Evolutionary conservation across 192 early-diverging fungal species (phyloP).

Genomic region (Dispira simplex): DNA sequence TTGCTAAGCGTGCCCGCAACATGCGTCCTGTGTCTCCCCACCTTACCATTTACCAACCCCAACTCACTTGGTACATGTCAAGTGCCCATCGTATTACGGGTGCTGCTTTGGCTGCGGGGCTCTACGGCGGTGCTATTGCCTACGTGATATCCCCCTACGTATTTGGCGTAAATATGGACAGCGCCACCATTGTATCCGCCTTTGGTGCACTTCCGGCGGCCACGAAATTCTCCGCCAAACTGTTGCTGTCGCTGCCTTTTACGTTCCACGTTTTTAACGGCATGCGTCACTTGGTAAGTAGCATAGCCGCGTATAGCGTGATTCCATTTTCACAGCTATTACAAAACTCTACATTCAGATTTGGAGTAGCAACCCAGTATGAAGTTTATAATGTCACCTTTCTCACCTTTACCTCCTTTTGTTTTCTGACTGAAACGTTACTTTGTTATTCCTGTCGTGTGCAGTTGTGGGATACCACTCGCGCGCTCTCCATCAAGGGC

Average conservation of each 20-base stretch:
- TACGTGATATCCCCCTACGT: conserved; percentile 44
- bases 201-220: conserved; percentile 50
- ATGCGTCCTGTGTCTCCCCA: conserved; percentile 73
- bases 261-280: conserved; percentile 79
- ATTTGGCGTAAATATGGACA: conserved; percentile 42
- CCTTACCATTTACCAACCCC: conserved; percentile 80
- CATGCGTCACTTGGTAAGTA: conserved; percentile 68
- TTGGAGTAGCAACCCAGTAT: too few species aligned
- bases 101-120: conserved; percentile 40
- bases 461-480: conserved; percentile 70
- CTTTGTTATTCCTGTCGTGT: too few species aligned
- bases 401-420: too few species aligned
- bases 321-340: background rate
- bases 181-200: conserved; percentile 45
- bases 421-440: too few species aligned
- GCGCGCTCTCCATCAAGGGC: conserved; percentile 49
- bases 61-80: conserved; percentile 73
- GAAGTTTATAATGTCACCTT: too few species aligned
- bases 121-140: conserved; percentile 49
- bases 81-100: conserved; percentile 60
- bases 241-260: conserved; percentile 48
- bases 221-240: conserved; percentile 55
- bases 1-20: conserved; percentile 28
- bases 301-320: background rate
- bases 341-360: too few species aligned